Base-by-base conservation (phyloP, 768 basidiomycete species). In the Boletus subparvulus region DNA sequence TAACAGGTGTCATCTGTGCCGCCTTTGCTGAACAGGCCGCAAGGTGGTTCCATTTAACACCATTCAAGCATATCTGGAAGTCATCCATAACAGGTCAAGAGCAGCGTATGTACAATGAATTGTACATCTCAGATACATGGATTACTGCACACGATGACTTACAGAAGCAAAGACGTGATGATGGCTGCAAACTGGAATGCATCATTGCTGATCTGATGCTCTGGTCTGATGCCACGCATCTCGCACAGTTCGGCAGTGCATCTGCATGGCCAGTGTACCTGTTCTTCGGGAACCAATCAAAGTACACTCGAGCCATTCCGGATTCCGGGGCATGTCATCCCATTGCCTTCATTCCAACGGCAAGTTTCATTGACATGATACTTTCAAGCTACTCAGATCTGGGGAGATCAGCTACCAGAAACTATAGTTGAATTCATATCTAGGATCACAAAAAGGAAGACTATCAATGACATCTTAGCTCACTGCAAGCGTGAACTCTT, bases 81-180 rank as follows among this genome's bases (percentile, higher is more conserved):
- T 56, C 64, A 2, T 61, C 59, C 0, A 0, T 48, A 2, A 54
- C 50, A 0, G 55, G 57, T 9, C 30, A 44, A 12, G 52, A 62
- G 4, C 58, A 65, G 32, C 47, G 56, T 0, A 17, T 70, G 0
- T 65, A 65, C 13, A 63, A 67, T 30, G 63, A 72, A 17, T 43
- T 69, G 3, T 72, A 68, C 45, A 64, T 60, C 0, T 69, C 68
- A 0, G 59, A 65, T 33, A 57, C 62, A 0, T 68, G 67, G 56
- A 60, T 62, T 6, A 17, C 41, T 1, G 67, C 64, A 6, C 65
- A 71, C 8, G 42, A 65, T 4, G 58, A 69, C 0, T 1, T 72
- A 12, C 65, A 69, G 42, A 59, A 65, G 10, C 56, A 65, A 24
- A 16, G 45, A 8, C 26, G 28, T 3, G 47, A 55, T 0, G 59